Base-by-base conservation (phyloP, 495 filamentous ascomycete genomes). In the Aspergillus ellipticus region DNA sequence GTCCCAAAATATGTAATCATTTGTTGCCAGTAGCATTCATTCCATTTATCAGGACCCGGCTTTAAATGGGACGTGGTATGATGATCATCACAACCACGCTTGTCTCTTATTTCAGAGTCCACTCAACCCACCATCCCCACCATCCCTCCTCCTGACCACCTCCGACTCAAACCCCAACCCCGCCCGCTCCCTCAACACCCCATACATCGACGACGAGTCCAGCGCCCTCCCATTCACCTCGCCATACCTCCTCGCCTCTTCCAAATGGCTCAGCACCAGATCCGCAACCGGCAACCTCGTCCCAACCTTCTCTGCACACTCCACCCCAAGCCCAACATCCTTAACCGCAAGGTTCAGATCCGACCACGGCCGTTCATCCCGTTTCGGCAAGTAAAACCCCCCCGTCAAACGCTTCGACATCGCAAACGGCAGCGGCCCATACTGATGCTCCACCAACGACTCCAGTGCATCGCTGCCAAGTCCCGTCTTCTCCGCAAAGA, bases 401-500 rank as follows among this genome's bases (percentile, higher is more conserved):
- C 35, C 24, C 4, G 50, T 42, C 5, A 53, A 41, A 8, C 50
- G 50, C 48, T 37, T 20, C 22, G 35, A 28, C 37, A 37, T 52
- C 9, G 49, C 49, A 24, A 33, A 37, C 29, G 24, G 35, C 5
- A 53, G 19, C 21, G 65, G 51, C 3, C 70, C 72, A 52, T 68
- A 75, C 37, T 61, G 66, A 26, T 69, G 53, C 15, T 60, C 58
- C n/a, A 75, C 64, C 29, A 75, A 55, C 5, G 45, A 45, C 45
- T 76, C 67, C 10, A 73, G 54, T 8, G 58, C 55, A 13, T 51
- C 42, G n/a, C 56, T 55, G 13, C 70, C 69, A 4, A 75, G 61
- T 9, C 68, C 68, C 0, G 69, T 62, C 51, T 72, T 71, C 54
- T 73, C 71, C 16, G 71, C 70, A 43, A 75, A 65, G 0, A 74